phyloP scores from a whole-genome alignment of 306 rosid genomes.

The Alnus glutinosa region DNA sequence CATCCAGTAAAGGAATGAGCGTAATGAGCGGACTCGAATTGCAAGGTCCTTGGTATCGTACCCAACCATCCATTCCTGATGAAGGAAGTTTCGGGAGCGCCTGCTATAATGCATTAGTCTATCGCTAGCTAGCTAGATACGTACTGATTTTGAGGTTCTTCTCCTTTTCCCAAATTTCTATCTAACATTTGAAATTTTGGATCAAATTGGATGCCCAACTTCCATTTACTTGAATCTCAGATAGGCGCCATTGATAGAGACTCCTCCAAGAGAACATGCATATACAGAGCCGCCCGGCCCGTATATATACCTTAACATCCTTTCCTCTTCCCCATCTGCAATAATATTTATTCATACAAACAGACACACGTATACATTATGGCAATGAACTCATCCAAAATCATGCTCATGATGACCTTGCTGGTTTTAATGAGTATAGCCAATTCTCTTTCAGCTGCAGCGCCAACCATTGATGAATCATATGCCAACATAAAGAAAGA shows the following conservation, averaged over 20 bases:
- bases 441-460: conserved; percentile 30
- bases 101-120: too few relatives aligned
- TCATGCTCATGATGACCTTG: conserved; percentile 11
- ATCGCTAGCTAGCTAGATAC: too few relatives aligned
- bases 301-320: not conserved
- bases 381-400: conserved; percentile 40
- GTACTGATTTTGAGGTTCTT: too few relatives aligned
- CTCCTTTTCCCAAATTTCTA: not conserved
- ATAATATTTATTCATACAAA: not conserved
- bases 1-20: too few relatives aligned
- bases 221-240: not conserved
- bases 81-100: too few relatives aligned
- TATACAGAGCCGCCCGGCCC: conserved; percentile 1
- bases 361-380: not conserved
- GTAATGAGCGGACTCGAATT: too few relatives aligned
- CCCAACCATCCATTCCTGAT: too few relatives aligned
- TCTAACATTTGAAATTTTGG: not conserved
- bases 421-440: conserved; percentile 42
- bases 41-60: too few relatives aligned
- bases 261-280: conserved; percentile 27
- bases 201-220: conserved; percentile 33
- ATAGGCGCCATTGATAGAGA: conserved; percentile 32
- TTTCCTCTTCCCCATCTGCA: not conserved
- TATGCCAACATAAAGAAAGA: not conserved
- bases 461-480: not conserved